phyloP scores from a whole-genome alignment of 768 basidiomycete species.

The Leucocoprinus leucothites region DNA sequence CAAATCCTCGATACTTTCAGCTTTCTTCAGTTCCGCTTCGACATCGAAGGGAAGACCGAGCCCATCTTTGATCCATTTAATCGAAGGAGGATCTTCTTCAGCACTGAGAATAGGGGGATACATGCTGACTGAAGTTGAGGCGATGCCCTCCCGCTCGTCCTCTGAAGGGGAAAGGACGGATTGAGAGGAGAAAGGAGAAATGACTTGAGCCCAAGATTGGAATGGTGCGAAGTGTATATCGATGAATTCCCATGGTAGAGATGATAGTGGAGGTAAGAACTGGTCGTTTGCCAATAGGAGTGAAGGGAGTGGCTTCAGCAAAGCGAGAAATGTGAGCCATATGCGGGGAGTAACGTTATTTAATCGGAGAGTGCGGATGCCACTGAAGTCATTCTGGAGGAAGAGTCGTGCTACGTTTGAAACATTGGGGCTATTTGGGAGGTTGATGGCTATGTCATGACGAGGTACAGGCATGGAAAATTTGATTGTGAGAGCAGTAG shows the following conservation, averaged over 20 bases:
- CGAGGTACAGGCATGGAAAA: not conserved
- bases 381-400: not conserved
- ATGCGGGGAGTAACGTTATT: not conserved
- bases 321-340: constrained; percentile 1
- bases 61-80: not conserved
- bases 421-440: not conserved
- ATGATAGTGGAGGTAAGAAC: not conserved
- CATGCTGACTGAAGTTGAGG: not conserved
- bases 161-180: not conserved
- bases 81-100: not conserved
- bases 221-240: not conserved
- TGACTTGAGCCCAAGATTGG: not conserved
- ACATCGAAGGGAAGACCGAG: not conserved
- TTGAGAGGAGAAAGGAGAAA: not conserved
- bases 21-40: not conserved
- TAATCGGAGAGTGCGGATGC: not conserved
- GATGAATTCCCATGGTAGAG: not conserved
- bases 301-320: not conserved
- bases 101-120: not conserved
- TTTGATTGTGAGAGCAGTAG: not conserved
- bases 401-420: not conserved
- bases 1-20: not conserved
- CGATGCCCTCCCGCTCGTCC: not conserved
- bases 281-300: not conserved
- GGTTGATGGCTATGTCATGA: not conserved